A percentile compares a stretch with the other conserved stretches of the same genome.
Conservation (phyloP, 257 asterid genomes). For the Nicotiana tomentosiformis region DNA sequence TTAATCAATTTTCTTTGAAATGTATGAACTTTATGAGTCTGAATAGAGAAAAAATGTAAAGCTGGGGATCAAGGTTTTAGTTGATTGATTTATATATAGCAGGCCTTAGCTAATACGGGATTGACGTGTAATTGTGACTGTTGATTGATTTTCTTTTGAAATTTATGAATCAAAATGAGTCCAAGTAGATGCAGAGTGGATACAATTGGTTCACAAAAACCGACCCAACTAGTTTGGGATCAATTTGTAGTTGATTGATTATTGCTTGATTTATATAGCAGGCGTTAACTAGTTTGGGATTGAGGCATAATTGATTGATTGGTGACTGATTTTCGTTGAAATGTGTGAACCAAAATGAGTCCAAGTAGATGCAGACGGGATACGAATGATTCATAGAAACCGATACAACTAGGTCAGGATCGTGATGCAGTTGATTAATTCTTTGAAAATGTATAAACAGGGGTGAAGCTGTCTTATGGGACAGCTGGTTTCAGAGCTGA, state of each 20-base stretch:
- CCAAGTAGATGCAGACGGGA: neutral
- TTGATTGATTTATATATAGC: too few species aligned
- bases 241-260: neutral
- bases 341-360: neutral
- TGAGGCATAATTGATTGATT: neutral
- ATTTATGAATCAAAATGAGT: neutral
- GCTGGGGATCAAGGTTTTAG: too few species aligned
- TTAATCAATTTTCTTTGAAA: too few species aligned
- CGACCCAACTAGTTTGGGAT: neutral
- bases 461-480: constrained; percentile 67
- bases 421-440: neutral
- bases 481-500: constrained; percentile 92
- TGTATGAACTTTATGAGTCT: too few species aligned
- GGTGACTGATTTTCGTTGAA: neutral
- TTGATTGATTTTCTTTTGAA: neutral
- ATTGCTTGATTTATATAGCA: neutral
- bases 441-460: constrained; percentile 18
- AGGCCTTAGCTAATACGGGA: too few species aligned
- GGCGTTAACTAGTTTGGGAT: neutral
- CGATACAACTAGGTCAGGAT: neutral
- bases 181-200: neutral
- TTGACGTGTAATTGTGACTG: too few species aligned
- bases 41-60: too few species aligned
- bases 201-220: neutral
- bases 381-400: neutral